Conservation (phyloP, 2,329 filamentous ascomycete species). For the Apiospora sp. region DNA sequence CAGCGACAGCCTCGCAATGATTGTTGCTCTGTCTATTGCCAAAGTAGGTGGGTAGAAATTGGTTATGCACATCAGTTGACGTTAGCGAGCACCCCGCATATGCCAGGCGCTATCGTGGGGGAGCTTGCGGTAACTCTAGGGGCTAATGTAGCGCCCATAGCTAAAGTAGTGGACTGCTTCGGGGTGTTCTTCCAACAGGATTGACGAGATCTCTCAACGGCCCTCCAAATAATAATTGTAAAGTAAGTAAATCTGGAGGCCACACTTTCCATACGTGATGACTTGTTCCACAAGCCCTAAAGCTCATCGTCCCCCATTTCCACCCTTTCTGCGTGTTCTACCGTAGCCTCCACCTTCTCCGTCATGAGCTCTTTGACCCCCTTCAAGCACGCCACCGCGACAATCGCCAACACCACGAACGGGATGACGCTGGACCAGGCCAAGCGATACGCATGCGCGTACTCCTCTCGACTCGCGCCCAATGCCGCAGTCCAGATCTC, state of each 20-base stretch:
- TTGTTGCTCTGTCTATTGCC: neutral
- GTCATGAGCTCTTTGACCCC: conserved; percentile 61
- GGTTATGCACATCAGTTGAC: neutral
- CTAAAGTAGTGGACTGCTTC: neutral
- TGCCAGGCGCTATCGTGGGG: neutral
- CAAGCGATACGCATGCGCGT: conserved; percentile 56
- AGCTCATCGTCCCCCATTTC: neutral
- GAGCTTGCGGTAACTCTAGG: neutral
- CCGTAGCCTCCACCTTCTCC: conserved; percentile 59
- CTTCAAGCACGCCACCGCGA: conserved; percentile 52
- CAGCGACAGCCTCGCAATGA: no score
- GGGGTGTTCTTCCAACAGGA: neutral
- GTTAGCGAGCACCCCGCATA: neutral
- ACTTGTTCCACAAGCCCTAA: neutral
- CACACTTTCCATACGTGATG: no score
- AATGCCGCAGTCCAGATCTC: conserved; percentile 47
- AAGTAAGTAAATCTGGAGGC: neutral
- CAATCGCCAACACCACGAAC: conserved; percentile 57
- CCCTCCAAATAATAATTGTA: neutral
- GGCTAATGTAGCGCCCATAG: neutral
- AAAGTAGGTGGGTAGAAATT: neutral
- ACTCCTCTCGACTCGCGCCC: conserved; percentile 52
- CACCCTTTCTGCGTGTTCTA: conserved; percentile 46
- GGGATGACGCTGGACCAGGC: conserved; percentile 60
- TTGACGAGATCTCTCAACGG: neutral